Evolutionary conservation across 805 yeast species (phyloP).

Genomic region (Saturnispora silvae): DNA sequence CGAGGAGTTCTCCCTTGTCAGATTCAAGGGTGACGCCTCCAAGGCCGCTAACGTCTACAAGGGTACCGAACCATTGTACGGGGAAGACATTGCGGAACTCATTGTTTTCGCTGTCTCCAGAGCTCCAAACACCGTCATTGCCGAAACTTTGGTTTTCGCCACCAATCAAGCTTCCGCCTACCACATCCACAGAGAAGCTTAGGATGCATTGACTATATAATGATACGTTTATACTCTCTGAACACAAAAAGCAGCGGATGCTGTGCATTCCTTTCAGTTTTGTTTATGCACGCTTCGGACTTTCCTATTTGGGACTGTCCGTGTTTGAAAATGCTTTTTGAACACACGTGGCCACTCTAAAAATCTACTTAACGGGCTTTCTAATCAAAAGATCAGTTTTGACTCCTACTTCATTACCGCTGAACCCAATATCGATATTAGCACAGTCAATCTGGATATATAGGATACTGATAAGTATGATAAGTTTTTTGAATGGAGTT

Average conservation of each 20-base stretch:
- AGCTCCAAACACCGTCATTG: constrained; percentile 61
- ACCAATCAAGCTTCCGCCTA: constrained; percentile 74
- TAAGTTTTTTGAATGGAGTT: too few species aligned
- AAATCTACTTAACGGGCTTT: too few species aligned
- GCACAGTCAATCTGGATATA: too few species aligned
- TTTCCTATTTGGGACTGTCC: too few species aligned
- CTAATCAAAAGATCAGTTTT: too few species aligned
- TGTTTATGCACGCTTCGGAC: too few species aligned
- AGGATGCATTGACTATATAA: constrained; percentile 10
- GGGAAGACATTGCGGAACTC: constrained; percentile 67
- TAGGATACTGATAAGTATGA: too few species aligned
- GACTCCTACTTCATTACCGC: too few species aligned
- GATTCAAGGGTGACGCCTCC: constrained; percentile 51
- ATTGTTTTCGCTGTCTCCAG: constrained; percentile 60
- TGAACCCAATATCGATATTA: too few species aligned
- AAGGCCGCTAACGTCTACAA: constrained; percentile 57
- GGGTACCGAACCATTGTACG: constrained; percentile 59
- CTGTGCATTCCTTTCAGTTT: constrained; percentile 1
- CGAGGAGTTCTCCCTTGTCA: constrained; percentile 51
- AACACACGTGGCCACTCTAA: too few species aligned
- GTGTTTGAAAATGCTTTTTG: too few species aligned
- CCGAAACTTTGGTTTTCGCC: constrained; percentile 77
- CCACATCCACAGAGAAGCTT: constrained; percentile 38
- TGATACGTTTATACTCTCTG: too few species aligned
- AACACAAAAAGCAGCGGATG: neutral